Evolutionary conservation across 306 rosid genomes (phyloP).

Genomic region (Dalbergia oliveri): DNA sequence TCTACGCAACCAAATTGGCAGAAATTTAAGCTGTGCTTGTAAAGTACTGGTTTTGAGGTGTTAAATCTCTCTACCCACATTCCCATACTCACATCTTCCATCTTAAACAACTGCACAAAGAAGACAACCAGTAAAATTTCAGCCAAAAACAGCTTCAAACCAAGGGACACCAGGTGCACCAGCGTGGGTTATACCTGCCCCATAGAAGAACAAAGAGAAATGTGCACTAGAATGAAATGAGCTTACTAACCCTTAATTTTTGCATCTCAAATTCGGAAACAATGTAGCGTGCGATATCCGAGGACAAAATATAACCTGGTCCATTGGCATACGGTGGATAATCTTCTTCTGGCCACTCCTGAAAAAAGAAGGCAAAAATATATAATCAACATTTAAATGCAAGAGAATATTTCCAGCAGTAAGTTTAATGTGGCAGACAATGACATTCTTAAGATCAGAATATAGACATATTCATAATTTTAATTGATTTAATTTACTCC

Average conservation of each 20-base stretch:
- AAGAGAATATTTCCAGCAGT: not conserved
- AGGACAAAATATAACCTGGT: slow-evolving; percentile 81
- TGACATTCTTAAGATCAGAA: slow-evolving; percentile 11
- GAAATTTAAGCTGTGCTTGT: slow-evolving; percentile 67
- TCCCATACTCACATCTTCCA: slow-evolving; percentile 96
- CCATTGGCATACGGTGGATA: slow-evolving; percentile 93
- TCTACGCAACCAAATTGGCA: slow-evolving; percentile 90
- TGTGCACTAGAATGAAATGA: not conserved
- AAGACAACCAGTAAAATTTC: not conserved
- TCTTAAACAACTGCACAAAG: slow-evolving; percentile 75
- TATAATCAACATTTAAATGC: not conserved
- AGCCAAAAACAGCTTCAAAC: not conserved
- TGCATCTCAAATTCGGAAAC: slow-evolving; percentile 67
- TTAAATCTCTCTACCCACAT: slow-evolving; percentile 87
- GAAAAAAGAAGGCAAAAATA: slow-evolving; percentile 33
- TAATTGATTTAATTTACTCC: not conserved
- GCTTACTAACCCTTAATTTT: slow-evolving; percentile 70
- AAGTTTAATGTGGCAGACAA: not conserved
- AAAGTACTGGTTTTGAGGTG: slow-evolving; percentile 62
- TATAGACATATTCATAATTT: slow-evolving; percentile 8
- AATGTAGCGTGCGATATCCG: slow-evolving; percentile 66
- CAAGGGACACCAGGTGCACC: too few relatives aligned
- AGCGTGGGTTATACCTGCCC: not conserved
- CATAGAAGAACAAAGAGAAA: not conserved
- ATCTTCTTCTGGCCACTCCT: slow-evolving; percentile 91